Evolutionary conservation across 1,139 yeast genomes (phyloP).

Genomic region (Pichia sp.): DNA sequence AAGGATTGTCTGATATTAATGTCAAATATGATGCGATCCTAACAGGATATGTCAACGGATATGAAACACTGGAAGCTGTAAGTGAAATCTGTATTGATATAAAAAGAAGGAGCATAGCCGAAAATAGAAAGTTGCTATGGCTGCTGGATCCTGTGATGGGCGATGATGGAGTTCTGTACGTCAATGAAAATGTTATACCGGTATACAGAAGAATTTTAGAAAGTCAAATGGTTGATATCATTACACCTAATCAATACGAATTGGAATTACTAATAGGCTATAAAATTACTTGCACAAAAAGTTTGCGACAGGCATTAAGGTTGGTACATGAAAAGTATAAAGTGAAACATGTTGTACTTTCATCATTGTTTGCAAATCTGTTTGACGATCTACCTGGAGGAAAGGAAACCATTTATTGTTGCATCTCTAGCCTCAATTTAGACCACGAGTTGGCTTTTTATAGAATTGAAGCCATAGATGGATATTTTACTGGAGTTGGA

Average conservation of each 20-base stretch:
- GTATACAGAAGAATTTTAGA: constrained; percentile 52
- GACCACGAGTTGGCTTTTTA: constrained; percentile 13
- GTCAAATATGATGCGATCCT: constrained; percentile 50
- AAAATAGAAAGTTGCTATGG: constrained; percentile 32
- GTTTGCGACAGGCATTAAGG: constrained; percentile 39
- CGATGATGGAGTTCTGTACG: constrained; percentile 80
- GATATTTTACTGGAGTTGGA: constrained; percentile 89
- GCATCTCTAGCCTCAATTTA: constrained; percentile 35
- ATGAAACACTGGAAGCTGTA: constrained; percentile 40
- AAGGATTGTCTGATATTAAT: constrained; percentile 38
- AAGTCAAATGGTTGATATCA: constrained; percentile 47
- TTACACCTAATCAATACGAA: constrained; percentile 92
- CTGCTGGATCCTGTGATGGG: constrained; percentile 92
- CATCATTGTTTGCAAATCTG: constrained; percentile 36
- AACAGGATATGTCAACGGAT: constrained; percentile 68
- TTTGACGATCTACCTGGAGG: constrained; percentile 19
- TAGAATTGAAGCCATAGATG: constrained; percentile 41
- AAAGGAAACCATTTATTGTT: constrained; percentile 36
- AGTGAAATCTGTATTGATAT: constrained; percentile 32
- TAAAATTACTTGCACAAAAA: constrained; percentile 33
- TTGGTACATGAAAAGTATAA: constrained; percentile 41
- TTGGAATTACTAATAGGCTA: constrained; percentile 61
- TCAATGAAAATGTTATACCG: constrained; percentile 58
- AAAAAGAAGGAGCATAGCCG: constrained; percentile 15
- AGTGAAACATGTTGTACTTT: constrained; percentile 60